These are phyloP conservation scores for Nemania sp. DNA, from an alignment of 2,329 filamentous ascomycete genomes.

Conservation along the genomic window DNA sequence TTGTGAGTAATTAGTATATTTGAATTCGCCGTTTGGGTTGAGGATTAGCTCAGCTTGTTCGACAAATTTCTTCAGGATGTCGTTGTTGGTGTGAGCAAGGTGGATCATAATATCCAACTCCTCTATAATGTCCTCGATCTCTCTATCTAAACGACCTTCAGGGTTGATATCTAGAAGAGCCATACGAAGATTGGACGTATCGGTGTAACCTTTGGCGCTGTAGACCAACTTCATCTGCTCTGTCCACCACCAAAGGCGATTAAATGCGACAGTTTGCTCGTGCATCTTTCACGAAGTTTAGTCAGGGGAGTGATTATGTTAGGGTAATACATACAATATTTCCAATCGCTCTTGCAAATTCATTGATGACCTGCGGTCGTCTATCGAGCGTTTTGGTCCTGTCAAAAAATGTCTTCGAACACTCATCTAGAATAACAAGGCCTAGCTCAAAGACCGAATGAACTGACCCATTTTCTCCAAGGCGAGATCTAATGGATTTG, in stretches of 20 bases:
- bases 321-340: slow-evolving; percentile 51
- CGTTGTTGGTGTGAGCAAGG: slow-evolving; percentile 53
- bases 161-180: slow-evolving; percentile 56
- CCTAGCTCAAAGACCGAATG: slow-evolving; percentile 55
- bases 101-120: slow-evolving; percentile 61
- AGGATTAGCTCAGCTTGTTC: slow-evolving; percentile 43
- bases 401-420: slow-evolving; percentile 56
- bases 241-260: slow-evolving; percentile 54
- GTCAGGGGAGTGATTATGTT: neutral
- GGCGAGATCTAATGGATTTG: slow-evolving; percentile 53
- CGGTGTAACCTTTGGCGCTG: slow-evolving; percentile 32
- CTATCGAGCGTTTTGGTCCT: slow-evolving; percentile 49
- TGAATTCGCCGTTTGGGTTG: slow-evolving; percentile 42
- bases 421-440: slow-evolving; percentile 57
- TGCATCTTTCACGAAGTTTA: slow-evolving; percentile 45
- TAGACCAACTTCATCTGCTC: slow-evolving; percentile 43
- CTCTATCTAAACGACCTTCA: slow-evolving; percentile 56
- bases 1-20: neutral
- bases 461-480: slow-evolving; percentile 46
- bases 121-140: slow-evolving; percentile 61
- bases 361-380: slow-evolving; percentile 55
- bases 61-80: slow-evolving; percentile 48
- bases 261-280: slow-evolving; percentile 54
- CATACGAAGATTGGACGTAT: slow-evolving; percentile 46
- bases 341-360: slow-evolving; percentile 57